These are phyloP conservation scores for Aspergillus japonicus DNA, from an alignment of 2,329 filamentous ascomycete genomes.

Conservation along the genomic window DNA sequence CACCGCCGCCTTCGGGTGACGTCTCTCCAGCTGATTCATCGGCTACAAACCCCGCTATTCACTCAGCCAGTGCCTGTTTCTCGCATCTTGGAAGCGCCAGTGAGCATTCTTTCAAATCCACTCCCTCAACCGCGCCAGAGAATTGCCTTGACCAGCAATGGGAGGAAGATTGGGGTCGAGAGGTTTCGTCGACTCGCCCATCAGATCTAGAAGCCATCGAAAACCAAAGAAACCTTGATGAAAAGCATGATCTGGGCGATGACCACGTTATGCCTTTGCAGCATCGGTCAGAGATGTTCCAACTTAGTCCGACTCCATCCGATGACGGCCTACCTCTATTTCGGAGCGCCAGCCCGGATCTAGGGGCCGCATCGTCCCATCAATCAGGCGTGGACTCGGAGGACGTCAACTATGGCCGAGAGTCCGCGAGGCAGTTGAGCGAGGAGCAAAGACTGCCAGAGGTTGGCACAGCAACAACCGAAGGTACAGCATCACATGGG, in stretches of 20 bases:
- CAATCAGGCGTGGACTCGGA: slow-evolving; percentile 11
- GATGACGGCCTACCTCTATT: slow-evolving; percentile 6
- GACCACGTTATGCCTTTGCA: slow-evolving; percentile 10
- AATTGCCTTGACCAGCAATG: slow-evolving; percentile 11
- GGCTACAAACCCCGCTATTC: slow-evolving; percentile 17
- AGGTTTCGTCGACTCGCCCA: slow-evolving; percentile 9
- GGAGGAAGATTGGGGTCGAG: slow-evolving; percentile 6
- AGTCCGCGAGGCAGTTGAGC: slow-evolving; percentile 17
- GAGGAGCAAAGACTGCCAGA: slow-evolving; percentile 19
- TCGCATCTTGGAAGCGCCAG: slow-evolving; percentile 15
- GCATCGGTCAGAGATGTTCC: slow-evolving; percentile 7
- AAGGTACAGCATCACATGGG: slow-evolving; percentile 29
- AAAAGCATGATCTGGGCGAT: slow-evolving; percentile 10
- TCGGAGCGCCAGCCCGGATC: slow-evolving; percentile 9
- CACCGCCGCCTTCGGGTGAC: slow-evolving; percentile 15
- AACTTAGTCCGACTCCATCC: slow-evolving; percentile 14
- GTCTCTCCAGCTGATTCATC: slow-evolving; percentile 15
- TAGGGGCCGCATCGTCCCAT: slow-evolving; percentile 12
- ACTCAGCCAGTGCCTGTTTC: slow-evolving; percentile 18
- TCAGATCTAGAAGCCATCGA: slow-evolving; percentile 14
- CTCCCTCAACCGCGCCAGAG: slow-evolving; percentile 6
- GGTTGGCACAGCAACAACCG: slow-evolving; percentile 19
- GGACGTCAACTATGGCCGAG: slow-evolving; percentile 16
- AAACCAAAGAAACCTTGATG: slow-evolving; percentile 7
- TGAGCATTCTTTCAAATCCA: slow-evolving; percentile 11